Evolutionary conservation across 139 green algal species (phyloP), one percentile per base, ranked within the genome.

Genomic region (Chlorella sp.): DNA sequence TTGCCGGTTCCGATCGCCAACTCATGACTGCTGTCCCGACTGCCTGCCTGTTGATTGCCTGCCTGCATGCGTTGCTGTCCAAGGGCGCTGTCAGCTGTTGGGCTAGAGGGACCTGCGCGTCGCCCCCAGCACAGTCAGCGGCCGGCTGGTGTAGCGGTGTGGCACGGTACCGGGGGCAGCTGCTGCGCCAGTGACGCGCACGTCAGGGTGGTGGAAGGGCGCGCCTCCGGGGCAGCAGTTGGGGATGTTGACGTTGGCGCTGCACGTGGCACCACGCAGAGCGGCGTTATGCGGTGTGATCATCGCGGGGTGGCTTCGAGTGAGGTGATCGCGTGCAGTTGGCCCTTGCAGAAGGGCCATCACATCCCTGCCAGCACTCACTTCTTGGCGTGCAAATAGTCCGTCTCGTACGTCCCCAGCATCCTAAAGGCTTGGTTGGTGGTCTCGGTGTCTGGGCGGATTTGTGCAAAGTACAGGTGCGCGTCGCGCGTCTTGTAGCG

Each of bases 381-480:
- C 22, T 50, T 33, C 29, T 74, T 62, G 2, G 69, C 69, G 31
- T 68, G 49, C 4, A 14, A 23, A 32, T 74, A 59, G 69, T 83
- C 77, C 1, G 34, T 31, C 0, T 49, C 27, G 59, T 80, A 84
- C 0, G 78, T 80, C 3, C 78, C 78, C 42, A 80, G 29, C 78
- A 84, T 84, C 27, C 78, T 74, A 70, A 84, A 50, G 0, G 78
- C 73, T 71, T 84, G 78, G 55, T 62, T 72, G 51, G 55, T 74
- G 14, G 77, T 83, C 69, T 83, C 73, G 0, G 73, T 31, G 24
- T 64, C 55, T 10, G 55, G 55, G 14, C 55, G 55, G 24, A 64
- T 64, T 27, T 27, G 20, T 27, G 55, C 55, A 4, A 27, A 10
- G 55, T 64, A 64, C 4, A 31, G 14, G 24, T 64, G 27, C 24